phyloP scores from a whole-genome alignment of 805 yeast species.

The Alloascoidea hylecoeti region DNA sequence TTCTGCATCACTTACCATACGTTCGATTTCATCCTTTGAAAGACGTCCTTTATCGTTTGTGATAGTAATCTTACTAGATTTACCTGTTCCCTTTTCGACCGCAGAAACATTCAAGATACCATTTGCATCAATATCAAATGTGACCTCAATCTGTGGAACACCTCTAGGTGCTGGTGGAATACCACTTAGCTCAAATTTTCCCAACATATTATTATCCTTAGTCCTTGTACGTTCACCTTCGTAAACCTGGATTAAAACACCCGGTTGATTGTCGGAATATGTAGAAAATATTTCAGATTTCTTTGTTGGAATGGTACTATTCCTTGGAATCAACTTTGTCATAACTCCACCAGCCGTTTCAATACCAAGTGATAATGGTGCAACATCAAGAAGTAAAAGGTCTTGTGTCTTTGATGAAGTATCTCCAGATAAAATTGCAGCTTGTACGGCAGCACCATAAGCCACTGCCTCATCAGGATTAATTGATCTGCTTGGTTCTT shows the following conservation, averaged over 20 bases:
- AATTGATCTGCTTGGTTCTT: slow-evolving; percentile 92
- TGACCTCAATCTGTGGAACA: slow-evolving; percentile 95
- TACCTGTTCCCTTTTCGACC: slow-evolving; percentile 96
- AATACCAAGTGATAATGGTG: slow-evolving; percentile 94
- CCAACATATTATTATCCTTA: slow-evolving; percentile 89
- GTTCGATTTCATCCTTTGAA: slow-evolving; percentile 93
- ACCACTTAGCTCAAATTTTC: slow-evolving; percentile 93
- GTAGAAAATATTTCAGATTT: slow-evolving; percentile 95
- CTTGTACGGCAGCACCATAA: slow-evolving; percentile 98
- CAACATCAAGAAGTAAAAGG: slow-evolving; percentile 86
- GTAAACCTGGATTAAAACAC: slow-evolving; percentile 92
- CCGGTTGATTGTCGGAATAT: slow-evolving; percentile 96
- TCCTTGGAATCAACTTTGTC: slow-evolving; percentile 97
- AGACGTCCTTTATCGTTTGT: slow-evolving; percentile 98
- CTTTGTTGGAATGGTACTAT: slow-evolving; percentile 95
- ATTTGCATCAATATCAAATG: slow-evolving; percentile 93
- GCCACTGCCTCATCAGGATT: slow-evolving; percentile 99
- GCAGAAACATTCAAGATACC: slow-evolving; percentile 96
- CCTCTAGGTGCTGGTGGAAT: slow-evolving; percentile 99
- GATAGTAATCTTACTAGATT: slow-evolving; percentile 91
- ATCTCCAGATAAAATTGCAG: slow-evolving; percentile 93
- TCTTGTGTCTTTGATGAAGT: slow-evolving; percentile 94
- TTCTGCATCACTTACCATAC: slow-evolving; percentile 96
- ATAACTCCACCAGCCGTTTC: slow-evolving; percentile 99
- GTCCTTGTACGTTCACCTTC: slow-evolving; percentile 98